Evolutionary conservation across 2,329 filamentous ascomycete genomes (phyloP), one percentile per base, ranked within the genome.

Genomic region (Rutstroemia sydowiana): DNA sequence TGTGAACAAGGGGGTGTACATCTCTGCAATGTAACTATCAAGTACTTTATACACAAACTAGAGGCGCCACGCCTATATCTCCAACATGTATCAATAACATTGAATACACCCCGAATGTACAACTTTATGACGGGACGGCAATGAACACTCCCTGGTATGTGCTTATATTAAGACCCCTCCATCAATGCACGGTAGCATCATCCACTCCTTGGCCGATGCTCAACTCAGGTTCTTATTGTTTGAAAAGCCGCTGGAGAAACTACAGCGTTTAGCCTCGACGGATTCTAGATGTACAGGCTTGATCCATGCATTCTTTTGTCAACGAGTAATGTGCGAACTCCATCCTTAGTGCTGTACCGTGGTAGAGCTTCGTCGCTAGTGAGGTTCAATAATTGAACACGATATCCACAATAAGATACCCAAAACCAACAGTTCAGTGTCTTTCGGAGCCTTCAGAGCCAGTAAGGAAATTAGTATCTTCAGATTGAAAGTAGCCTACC

Each of bases 91-190:
- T 16, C n/a, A n/a, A n/a, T n/a, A n/a, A n/a, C n/a, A n/a, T n/a
- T n/a, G n/a, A n/a, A n/a, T n/a, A n/a, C n/a, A n/a, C n/a, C n/a
- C n/a, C n/a, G n/a, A n/a, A n/a, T n/a, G n/a, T n/a, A n/a, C n/a
- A n/a, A n/a, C n/a, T n/a, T n/a, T 14, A 53, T 23, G 34, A 52
- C 51, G 51, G 55, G 48, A 52, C 39, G 23, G 57, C 54, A 54
- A 48, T 59, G 59, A 46, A 56, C 57, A 53, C 56, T 51, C 52
- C 20, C 57, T 61, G 59, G 58, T 53, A 57, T 58, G 59, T 62
- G 58, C 60, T 57, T 20, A 32, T 30, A 37, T 23, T 45, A 31
- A 31, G 39, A 31, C 40, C 28, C 9, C 32, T 23, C 26, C 23
- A 51, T 51, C 34, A 51, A 45, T 51, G 41, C 42, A 51, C 23